Evolutionary conservation across 257 asterid species (phyloP).

Genomic region (Sherardia arvensis): DNA sequence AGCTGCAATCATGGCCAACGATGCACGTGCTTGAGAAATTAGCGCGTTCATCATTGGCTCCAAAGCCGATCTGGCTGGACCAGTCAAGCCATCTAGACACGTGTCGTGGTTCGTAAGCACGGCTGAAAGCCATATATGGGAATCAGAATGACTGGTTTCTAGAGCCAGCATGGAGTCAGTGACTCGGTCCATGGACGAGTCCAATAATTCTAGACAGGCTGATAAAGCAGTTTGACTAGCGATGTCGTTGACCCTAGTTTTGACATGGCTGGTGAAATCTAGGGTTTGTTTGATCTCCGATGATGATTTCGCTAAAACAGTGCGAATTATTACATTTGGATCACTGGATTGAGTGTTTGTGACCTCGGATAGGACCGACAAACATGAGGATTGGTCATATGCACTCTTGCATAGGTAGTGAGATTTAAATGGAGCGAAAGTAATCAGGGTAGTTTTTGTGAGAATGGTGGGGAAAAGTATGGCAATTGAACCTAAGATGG

Average conservation of each 20-base stretch:
- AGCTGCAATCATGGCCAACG: constrained; percentile 20
- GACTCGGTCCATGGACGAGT: constrained; percentile 19
- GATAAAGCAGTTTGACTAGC: constrained; percentile 12
- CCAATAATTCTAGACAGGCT: constrained; percentile 26
- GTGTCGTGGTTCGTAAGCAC: constrained; percentile 24
- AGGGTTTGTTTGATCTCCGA: constrained; percentile 7
- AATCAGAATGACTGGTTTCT: constrained; percentile 9
- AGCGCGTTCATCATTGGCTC: constrained; percentile 17
- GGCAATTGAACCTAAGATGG: constrained; percentile 8
- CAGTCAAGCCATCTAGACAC: constrained; percentile 15
- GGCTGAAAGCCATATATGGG: constrained; percentile 23
- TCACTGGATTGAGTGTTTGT: not conserved
- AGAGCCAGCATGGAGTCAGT: constrained; percentile 21
- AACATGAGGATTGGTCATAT: constrained; percentile 6
- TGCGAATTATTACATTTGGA: not conserved
- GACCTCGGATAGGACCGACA: not conserved
- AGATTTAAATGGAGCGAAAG: not conserved
- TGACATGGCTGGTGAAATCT: constrained; percentile 3
- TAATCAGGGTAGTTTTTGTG: not conserved
- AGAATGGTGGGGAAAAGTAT: not conserved
- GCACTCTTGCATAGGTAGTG: not conserved
- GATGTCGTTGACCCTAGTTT: constrained; percentile 8
- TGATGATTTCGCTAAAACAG: constrained; percentile 7
- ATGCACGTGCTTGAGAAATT: constrained; percentile 13
- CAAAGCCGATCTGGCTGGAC: constrained; percentile 8